Percentiles rank a stretch among this genome's conserved stretches.
These are phyloP conservation scores for Immersiporthe knoxdaviesiana DNA, from an alignment of 2,329 filamentous ascomycete species.

Conservation along the genomic window DNA sequence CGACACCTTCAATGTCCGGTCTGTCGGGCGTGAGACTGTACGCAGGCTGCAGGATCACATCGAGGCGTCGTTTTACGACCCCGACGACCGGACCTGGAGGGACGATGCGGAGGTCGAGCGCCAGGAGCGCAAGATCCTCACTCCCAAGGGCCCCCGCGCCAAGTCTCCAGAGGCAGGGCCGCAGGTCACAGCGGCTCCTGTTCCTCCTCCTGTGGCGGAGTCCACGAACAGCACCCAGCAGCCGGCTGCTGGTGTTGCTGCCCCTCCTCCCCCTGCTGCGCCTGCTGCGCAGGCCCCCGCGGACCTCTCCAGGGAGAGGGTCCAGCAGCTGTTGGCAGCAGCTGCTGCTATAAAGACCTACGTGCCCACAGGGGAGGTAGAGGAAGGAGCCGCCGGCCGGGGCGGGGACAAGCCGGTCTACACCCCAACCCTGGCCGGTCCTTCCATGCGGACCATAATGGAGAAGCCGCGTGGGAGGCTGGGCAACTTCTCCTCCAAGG, in stretches of 20 bases:
- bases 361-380: not conserved
- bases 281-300: not conserved
- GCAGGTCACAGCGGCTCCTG: not conserved
- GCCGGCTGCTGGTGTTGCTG: too few species aligned
- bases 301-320: not conserved
- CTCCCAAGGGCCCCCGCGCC: not conserved
- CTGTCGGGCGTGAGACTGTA: not conserved
- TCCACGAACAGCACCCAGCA: not conserved
- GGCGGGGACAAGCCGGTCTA: not conserved
- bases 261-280: not conserved
- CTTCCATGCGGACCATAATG: not conserved
- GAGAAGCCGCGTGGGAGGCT: not conserved
- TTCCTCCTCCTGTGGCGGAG: not conserved
- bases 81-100: too few species aligned
- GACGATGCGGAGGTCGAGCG: not conserved
- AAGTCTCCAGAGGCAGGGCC: not conserved
- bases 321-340: not conserved
- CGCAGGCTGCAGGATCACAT: not conserved
- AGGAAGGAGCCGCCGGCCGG: not conserved
- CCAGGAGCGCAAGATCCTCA: not conserved
- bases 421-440: not conserved
- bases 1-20: not conserved
- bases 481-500: not conserved
- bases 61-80: not conserved
- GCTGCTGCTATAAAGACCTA: not conserved